Conservation (phyloP, 352 stramenopile genomes). For the Phytopythium oedochilum region DNA sequence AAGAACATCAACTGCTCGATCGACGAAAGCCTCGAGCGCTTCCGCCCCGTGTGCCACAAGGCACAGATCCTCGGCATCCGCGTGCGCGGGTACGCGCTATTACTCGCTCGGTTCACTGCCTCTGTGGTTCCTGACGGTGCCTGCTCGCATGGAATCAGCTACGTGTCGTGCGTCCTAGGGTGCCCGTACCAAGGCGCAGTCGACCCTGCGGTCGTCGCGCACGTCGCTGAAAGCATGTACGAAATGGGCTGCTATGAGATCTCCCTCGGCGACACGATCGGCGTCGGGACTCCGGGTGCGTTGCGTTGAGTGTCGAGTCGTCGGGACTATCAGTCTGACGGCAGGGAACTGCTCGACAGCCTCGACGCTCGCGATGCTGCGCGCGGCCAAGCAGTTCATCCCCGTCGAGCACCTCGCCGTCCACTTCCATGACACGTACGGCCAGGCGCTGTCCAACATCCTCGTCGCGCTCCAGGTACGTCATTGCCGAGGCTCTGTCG, state of each 20-base stretch:
- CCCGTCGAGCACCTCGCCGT: slow-evolving; percentile 88
- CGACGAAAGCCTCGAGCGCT: slow-evolving; percentile 92
- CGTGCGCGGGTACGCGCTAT: slow-evolving; percentile 77
- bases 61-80: slow-evolving; percentile 73
- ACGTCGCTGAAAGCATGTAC: slow-evolving; percentile 79
- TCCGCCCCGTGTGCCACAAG: slow-evolving; percentile 85
- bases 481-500: slow-evolving; percentile 1
- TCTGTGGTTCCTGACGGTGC: not conserved
- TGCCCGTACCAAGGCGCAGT: slow-evolving; percentile 95
- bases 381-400: slow-evolving; percentile 69
- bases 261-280: slow-evolving; percentile 93
- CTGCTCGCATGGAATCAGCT: slow-evolving; percentile 31
- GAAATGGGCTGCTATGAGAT: slow-evolving; percentile 96
- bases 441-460: slow-evolving; percentile 95
- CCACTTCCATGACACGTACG: slow-evolving; percentile 98
- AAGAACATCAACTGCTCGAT: slow-evolving; percentile 98
- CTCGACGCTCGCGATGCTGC: slow-evolving; percentile 80
- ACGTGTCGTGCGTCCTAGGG: slow-evolving; percentile 96
- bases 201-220: slow-evolving; percentile 72
- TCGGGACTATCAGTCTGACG: not conserved
- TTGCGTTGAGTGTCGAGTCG: not conserved
- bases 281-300: slow-evolving; percentile 85
- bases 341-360: slow-evolving; percentile 18
- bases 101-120: slow-evolving; percentile 7
- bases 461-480: slow-evolving; percentile 81